Evolutionary conservation across 2,329 filamentous ascomycete genomes (phyloP), one percentile per base, ranked within the genome.

Genomic region (Alternaria hordeiaustralica): DNA sequence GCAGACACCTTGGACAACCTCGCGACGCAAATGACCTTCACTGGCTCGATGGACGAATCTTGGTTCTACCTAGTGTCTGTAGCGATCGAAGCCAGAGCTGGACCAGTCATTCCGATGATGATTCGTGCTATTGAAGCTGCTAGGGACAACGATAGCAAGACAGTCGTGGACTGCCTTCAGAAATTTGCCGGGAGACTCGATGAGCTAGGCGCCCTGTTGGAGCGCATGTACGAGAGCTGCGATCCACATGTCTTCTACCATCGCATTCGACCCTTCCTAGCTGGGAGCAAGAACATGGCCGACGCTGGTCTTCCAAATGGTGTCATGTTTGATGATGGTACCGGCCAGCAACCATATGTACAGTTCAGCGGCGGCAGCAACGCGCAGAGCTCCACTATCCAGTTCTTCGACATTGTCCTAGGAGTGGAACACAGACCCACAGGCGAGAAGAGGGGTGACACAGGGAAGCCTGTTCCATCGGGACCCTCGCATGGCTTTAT

Each of bases 41-140:
- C 96, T 15, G 96, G 96, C 55, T 94, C 94, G 8, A 85, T 97
- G 59, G 96, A 99, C 77, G 96, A 99, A 82, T 97, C 96, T 66
- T 99, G 96, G 96, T 99, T 99, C 78, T 99, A 98, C 78, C 86
- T 99, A 12, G 89, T 98, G 56, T 97, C 94, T 0, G 92, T 97
- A 4, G 96, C 95, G 66, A 97, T 99, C 68, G 96, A 99, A 82
- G 94, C 94, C 58, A 90, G 93, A 60, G 95, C 93, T 25, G 96
- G 90, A 0, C 92, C 94, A 4, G 92, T 94, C 61, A 90, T 99
- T 57, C 90, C 94, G 0, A 83, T 97, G 62, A 97, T 97, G 93
- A 85, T 99, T 45, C 87, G 89, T 44, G 96, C 96, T 50, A 94
- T 99, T 61, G 85, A 88, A 56, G 94, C 94, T 36, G 94, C 90